A percentile compares a stretch with the other conserved stretches of the same genome.
phyloP scores from a whole-genome alignment of 805 yeast genomes.

The Starmerella bombi region DNA sequence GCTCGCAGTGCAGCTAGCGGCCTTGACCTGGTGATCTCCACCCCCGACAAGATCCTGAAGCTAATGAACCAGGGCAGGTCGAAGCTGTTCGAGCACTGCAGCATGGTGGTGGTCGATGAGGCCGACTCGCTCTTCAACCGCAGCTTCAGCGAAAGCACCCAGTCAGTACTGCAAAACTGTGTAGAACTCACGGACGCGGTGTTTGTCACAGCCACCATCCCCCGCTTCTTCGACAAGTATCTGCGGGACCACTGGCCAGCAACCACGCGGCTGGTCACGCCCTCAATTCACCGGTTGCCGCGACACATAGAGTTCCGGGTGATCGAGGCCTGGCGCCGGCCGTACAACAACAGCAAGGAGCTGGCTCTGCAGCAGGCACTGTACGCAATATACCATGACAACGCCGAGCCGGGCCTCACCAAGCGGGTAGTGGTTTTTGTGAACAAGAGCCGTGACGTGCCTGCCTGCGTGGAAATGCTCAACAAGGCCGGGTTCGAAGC shows the following conservation, averaged over 20 bases:
- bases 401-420: conserved; percentile 59
- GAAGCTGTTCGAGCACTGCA: conserved; percentile 32
- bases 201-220: conserved; percentile 83
- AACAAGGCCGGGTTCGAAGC: conserved; percentile 44
- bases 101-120: conserved; percentile 69
- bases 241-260: conserved; percentile 50
- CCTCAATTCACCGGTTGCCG: conserved; percentile 76
- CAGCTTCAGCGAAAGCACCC: conserved; percentile 59
- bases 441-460: conserved; percentile 55
- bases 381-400: conserved; percentile 73
- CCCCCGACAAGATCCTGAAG: conserved; percentile 58
- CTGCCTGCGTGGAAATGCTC: conserved; percentile 43
- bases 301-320: conserved; percentile 55
- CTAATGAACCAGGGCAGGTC: conserved; percentile 22
- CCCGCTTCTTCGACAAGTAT: conserved; percentile 56
- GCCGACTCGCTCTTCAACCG: conserved; percentile 86
- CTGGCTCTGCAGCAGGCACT: conserved; percentile 81
- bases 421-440: conserved; percentile 79
- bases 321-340: conserved; percentile 62
- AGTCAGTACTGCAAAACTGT: conserved; percentile 38
- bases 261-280: conserved; percentile 57
- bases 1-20: conserved; percentile 28
- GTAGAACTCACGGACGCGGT: conserved; percentile 49
- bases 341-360: conserved; percentile 71
- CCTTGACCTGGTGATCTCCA: conserved; percentile 69